A percentile compares a stretch with the other conserved stretches of the same genome.
Evolutionary conservation across 768 basidiomycete species (phyloP).

Genomic region (Termitomyces sp.): DNA sequence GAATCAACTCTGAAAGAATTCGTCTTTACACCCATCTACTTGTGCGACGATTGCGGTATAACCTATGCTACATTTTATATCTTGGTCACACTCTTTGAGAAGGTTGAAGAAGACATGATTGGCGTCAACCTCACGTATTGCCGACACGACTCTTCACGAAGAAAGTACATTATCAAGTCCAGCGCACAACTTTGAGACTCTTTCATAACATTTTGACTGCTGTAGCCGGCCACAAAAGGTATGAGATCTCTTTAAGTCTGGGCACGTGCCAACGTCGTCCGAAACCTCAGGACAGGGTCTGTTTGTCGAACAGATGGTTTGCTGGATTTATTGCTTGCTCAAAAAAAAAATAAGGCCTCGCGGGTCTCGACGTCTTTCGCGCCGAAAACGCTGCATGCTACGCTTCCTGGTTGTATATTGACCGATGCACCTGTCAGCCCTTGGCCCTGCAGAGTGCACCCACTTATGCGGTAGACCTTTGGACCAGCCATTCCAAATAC

Average conservation of each 20-base stretch:
- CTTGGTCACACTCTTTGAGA: neutral
- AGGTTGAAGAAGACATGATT: neutral
- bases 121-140: neutral
- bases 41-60: too few species aligned
- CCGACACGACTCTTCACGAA: neutral
- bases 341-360: neutral
- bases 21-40: too few species aligned
- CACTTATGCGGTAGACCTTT: constrained; percentile 70
- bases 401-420: constrained; percentile 88
- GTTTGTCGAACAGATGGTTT: neutral
- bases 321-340: neutral
- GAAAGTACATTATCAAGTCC: neutral
- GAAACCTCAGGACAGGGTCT: neutral
- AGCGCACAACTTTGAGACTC: neutral
- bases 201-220: neutral
- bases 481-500: too few species aligned
- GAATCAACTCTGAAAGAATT: too few species aligned
- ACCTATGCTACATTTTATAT: too few species aligned
- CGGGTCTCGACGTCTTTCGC: neutral
- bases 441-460: constrained; percentile 74
- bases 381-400: constrained; percentile 71
- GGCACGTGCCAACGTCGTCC: neutral
- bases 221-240: neutral
- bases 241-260: neutral
- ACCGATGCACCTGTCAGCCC: constrained; percentile 90